Evolutionary conservation across 208 protist species (phyloP).

Genomic region (Crithidia acanthocephali): DNA sequence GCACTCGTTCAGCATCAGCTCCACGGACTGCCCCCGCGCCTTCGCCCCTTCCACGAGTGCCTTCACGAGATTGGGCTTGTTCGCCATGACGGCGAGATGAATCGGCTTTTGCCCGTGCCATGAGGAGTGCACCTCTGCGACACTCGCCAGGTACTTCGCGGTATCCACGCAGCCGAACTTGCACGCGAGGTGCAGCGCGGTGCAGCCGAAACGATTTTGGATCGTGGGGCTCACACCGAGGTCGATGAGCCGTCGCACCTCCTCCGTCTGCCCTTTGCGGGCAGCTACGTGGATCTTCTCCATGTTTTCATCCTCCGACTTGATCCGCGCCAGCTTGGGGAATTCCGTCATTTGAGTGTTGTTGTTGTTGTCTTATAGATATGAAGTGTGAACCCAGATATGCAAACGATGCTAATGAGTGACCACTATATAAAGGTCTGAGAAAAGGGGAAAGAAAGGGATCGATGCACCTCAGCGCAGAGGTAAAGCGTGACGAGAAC

Average conservation of each 20-base stretch:
- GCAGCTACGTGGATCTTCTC: constrained; percentile 87
- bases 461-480: no score
- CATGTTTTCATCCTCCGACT: constrained; percentile 90
- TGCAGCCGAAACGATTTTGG: constrained; percentile 88
- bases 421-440: no score
- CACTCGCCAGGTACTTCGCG: constrained; percentile 64
- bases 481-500: no score
- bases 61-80: constrained; percentile 65
- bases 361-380: not conserved
- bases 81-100: constrained; percentile 80
- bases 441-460: no score
- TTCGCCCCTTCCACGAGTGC: constrained; percentile 66
- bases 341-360: constrained; percentile 54
- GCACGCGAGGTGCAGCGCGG: constrained; percentile 85
- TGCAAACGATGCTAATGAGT: no score
- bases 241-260: constrained; percentile 79
- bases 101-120: constrained; percentile 89
- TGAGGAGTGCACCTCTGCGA: constrained; percentile 54
- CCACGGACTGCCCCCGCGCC: constrained; percentile 52
- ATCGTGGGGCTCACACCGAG: constrained; percentile 73
- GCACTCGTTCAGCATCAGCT: constrained; percentile 76
- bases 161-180: constrained; percentile 80
- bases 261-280: constrained; percentile 76
- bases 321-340: constrained; percentile 65
- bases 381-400: no score